A percentile compares a stretch with the other conserved stretches of the same genome.
phyloP scores from a whole-genome alignment of 2,329 filamentous ascomycete genomes.

The Pleoardoris graminearum region DNA sequence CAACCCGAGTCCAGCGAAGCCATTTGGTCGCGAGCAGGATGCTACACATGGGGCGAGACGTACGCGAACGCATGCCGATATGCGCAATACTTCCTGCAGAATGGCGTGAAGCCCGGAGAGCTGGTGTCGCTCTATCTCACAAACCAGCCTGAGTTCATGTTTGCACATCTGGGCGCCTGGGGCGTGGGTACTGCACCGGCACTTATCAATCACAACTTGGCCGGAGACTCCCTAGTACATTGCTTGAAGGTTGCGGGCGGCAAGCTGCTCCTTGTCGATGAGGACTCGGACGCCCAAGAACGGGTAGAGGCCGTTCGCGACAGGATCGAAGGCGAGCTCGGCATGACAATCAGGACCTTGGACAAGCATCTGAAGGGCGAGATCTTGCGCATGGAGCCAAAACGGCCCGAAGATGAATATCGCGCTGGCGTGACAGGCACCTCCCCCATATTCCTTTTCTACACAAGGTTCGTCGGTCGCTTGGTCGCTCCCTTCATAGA shows the following conservation, averaged over 20 bases:
- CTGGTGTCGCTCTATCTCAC: slow-evolving; percentile 68
- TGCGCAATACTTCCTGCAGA: slow-evolving; percentile 39
- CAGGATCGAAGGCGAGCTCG: slow-evolving; percentile 58
- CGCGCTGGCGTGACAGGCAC: slow-evolving; percentile 56
- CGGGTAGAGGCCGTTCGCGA: slow-evolving; percentile 59
- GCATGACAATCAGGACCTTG: slow-evolving; percentile 61
- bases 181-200: slow-evolving; percentile 70
- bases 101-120: slow-evolving; percentile 62
- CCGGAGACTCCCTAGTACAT: slow-evolving; percentile 66
- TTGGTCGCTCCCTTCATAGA: background rate
- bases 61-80: slow-evolving; percentile 48
- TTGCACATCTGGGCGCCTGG: slow-evolving; percentile 67
- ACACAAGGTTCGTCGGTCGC: slow-evolving; percentile 59
- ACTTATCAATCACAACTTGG: slow-evolving; percentile 71
- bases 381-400: slow-evolving; percentile 53
- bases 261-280: slow-evolving; percentile 52
- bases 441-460: slow-evolving; percentile 67
- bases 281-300: slow-evolving; percentile 54
- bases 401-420: slow-evolving; percentile 59
- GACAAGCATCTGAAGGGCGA: slow-evolving; percentile 53
- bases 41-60: slow-evolving; percentile 46
- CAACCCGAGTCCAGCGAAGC: slow-evolving; percentile 57
- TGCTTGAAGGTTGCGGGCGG: slow-evolving; percentile 63
- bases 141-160: slow-evolving; percentile 69
- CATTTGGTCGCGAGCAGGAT: slow-evolving; percentile 68